Evolutionary conservation across 805 yeast genomes (phyloP), one percentile per base, ranked within the genome.

Genomic region (Candida insectorum): DNA sequence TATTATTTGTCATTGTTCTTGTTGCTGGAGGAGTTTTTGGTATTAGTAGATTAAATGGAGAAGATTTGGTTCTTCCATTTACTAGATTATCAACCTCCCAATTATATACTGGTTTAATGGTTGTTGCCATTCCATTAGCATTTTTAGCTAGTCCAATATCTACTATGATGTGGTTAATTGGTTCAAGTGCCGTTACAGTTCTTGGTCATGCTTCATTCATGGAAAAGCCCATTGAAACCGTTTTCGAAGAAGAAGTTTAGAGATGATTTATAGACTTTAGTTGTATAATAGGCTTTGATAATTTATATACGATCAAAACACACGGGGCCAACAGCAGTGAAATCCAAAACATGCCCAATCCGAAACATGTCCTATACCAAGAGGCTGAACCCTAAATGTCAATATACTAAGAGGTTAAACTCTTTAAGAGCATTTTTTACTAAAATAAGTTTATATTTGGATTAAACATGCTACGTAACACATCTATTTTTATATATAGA

Each of bases 191-290:
- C 17, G 81, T 81, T 30, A 58, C 83, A 23, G 85, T 91, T 25
- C 64, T 88, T 29, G 73, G 87, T 3, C 98, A 93, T 60, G 98
- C 97, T 28, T 70, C 89, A 3, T 68, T 91, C 43, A 71, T 93
- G 76, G 97, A 93, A 55, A 93, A 91, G 64, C 98, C 98, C 14
- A 81, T 89, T 40, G 97, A 93, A 65, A 80, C 91, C 24, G 89
- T 91, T 13, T 93, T 91, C 54, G 93, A 88, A 54, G 96, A 87
- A 56, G 86, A 83, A 45, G 72, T 66, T 24, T 66, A 52, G 34
- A n/a, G 23, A 18, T 4, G 3, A 24, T 15, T 18, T 16, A 18
- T 28, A 28, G 30, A 16, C 11, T 16, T n/a, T n/a, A n/a, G n/a
- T n/a, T n/a, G n/a, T n/a, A n/a, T n/a, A n/a, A n/a, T n/a, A n/a